These are phyloP conservation scores for Camellia japonica DNA, from an alignment of 148 eudicot species.

Conservation along the genomic window DNA sequence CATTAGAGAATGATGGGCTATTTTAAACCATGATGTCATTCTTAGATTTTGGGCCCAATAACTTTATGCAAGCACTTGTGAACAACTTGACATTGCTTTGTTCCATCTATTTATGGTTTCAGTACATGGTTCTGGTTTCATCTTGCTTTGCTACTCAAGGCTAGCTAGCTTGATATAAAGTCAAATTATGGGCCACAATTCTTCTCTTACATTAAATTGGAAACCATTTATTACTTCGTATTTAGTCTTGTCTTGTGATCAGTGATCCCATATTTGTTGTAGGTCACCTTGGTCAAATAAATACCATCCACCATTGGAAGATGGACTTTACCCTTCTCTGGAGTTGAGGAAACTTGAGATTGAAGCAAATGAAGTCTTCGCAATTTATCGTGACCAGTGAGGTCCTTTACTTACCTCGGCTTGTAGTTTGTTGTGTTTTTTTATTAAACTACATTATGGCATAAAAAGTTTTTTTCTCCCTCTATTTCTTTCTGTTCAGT, in stretches of 20 bases:
- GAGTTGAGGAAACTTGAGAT: slow-evolving; percentile 91
- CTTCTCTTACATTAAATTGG: background rate
- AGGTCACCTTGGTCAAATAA: slow-evolving; percentile 98
- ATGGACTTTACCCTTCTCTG: slow-evolving; percentile 76
- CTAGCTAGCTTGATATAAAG: background rate
- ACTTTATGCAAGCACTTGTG: background rate
- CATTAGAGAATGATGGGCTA: no score
- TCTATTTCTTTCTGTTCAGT: background rate
- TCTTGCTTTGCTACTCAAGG: slow-evolving; percentile 1
- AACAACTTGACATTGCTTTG: background rate
- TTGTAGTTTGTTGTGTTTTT: slow-evolving; percentile 8
- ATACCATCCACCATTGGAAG: slow-evolving; percentile 87
- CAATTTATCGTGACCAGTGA: slow-evolving; percentile 99
- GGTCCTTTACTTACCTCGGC: slow-evolving; percentile 90
- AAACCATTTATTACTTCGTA: background rate
- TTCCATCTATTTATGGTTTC: background rate
- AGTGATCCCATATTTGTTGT: slow-evolving; percentile 14
- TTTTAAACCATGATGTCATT: no score
- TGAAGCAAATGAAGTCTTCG: slow-evolving; percentile 94
- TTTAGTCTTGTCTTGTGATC: background rate
- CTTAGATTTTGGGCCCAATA: no score
- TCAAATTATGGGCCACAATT: background rate
- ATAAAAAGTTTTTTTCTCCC: background rate
- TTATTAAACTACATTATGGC: background rate
- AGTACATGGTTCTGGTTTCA: background rate